Base-by-base conservation (phyloP, 1,139 yeast species). In the Lodderomyces parapsilosis region DNA sequence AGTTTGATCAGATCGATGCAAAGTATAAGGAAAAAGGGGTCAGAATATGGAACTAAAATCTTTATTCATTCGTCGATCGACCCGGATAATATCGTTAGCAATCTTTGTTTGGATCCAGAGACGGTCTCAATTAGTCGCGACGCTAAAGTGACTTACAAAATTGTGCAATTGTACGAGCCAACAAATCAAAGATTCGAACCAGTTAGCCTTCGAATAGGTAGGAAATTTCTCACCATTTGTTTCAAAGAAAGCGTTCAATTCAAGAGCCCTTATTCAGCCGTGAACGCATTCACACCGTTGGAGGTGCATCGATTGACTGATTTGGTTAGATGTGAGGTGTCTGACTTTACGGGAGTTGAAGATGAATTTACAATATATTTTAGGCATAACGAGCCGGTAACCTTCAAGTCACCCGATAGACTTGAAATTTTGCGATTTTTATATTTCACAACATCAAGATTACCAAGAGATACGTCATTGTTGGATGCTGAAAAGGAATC, bases 341-440 rank as follows among this genome's bases (percentile, higher is more conserved):
- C 87, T 0, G 68, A 70, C 36, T 56, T 41, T 13, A 75, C 83
- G 6, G 80, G 81, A 2, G 49, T 53, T 19, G 45, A 54, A 20
- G 71, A 71, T 47, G 77, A 71, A 46, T 83, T 87, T 47, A 78
- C 86, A 3, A 65, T 84, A n/a, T 75, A 71, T 44, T 63, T 83
- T 44, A 63, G 59, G 35, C 65, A 67, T 48, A 76, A 75, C 6
- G 60, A 55, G 17, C 70, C 66, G 34, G 58, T 83, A n/a, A 72
- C 80, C 2, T 63, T 86, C 31, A 61, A 80, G 23, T 81, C 89
- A 5, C 62, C 76, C 1, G 86, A 83, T 51, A 74, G 83, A 54
- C 71, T 77, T 54, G 93, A 85, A 51, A 83, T 86, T 25, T 74
- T 86, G 60, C 72, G 89, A 51, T 78, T 83, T 50, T 63, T 86